Evolutionary conservation across 768 basidiomycete genomes (phyloP).

Genomic region (Tricholoma saponaceum): DNA sequence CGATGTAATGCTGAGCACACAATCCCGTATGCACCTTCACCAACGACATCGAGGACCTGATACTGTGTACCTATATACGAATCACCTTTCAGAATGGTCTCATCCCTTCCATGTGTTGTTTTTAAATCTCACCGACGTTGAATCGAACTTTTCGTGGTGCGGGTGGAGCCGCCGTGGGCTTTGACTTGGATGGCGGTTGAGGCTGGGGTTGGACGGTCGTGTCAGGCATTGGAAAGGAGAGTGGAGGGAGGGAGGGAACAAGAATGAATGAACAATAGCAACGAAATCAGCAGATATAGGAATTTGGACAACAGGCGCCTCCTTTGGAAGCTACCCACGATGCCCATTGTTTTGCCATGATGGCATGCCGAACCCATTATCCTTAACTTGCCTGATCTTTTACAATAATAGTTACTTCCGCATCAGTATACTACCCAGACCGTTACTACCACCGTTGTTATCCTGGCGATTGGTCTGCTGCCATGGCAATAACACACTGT

Average conservation of each 20-base stretch:
- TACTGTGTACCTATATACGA: conserved; percentile 61
- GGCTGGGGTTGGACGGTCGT: conserved; percentile 16
- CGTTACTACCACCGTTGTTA: neutral
- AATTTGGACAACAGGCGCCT: conserved; percentile 16
- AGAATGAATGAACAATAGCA: conserved; percentile 18
- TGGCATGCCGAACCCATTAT: conserved; percentile 1
- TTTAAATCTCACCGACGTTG: conserved; percentile 64
- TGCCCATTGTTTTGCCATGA: conserved; percentile 10
- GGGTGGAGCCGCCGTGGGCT: conserved; percentile 38
- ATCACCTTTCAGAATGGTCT: neutral
- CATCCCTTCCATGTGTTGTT: no score
- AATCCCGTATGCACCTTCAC: conserved; percentile 92
- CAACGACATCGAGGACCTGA: conserved; percentile 82
- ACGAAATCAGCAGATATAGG: conserved; percentile 8
- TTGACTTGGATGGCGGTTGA: conserved; percentile 29
- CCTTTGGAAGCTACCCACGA: conserved; percentile 16
- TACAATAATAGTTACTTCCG: conserved; percentile 2
- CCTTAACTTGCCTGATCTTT: neutral
- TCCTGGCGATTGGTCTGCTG: neutral
- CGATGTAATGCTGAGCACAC: conserved; percentile 91
- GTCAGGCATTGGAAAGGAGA: conserved; percentile 24
- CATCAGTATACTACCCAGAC: neutral
- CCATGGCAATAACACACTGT: conserved; percentile 4
- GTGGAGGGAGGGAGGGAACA: conserved; percentile 10
- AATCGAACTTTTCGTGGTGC: conserved; percentile 84